Conservation (phyloP, 2,329 filamentous ascomycete genomes). For the Claviceps fusiformis region DNA sequence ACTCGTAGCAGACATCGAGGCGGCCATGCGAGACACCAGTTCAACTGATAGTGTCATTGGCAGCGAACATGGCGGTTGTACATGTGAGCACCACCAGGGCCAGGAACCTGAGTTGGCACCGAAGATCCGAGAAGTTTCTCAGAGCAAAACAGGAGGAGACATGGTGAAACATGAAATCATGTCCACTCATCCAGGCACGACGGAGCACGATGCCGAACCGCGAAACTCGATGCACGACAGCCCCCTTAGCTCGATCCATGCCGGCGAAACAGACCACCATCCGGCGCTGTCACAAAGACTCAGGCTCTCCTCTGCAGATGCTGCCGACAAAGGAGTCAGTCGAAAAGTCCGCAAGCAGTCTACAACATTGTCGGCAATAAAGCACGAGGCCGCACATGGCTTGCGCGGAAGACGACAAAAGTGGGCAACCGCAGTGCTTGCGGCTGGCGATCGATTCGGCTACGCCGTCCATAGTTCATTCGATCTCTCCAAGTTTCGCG, state of each 20-base stretch:
- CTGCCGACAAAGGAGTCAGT: neutral
- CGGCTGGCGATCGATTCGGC: constrained; percentile 30
- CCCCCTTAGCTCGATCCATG: neutral
- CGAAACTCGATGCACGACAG: neutral
- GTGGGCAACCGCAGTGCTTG: constrained; percentile 29
- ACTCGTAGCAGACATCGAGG: constrained; percentile 22
- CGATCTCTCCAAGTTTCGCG: constrained; percentile 34
- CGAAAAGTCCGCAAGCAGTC: neutral
- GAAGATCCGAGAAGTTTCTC: neutral
- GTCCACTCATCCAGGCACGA: neutral
- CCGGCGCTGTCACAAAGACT: neutral
- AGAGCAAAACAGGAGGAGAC: neutral
- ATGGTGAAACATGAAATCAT: neutral
- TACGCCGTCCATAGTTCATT: constrained; percentile 32
- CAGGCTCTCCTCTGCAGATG: neutral
- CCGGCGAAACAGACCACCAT: neutral
- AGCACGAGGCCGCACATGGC: neutral
- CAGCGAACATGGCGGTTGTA: constrained; percentile 5
- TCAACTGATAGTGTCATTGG: neutral
- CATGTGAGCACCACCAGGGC: constrained; percentile 6
- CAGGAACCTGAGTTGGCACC: neutral
- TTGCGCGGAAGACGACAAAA: constrained; percentile 21
- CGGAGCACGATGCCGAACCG: neutral
- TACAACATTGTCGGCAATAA: neutral
- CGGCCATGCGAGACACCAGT: constrained; percentile 3